Base-by-base conservation (phyloP, 805 yeast species). In the Candida takata region DNA sequence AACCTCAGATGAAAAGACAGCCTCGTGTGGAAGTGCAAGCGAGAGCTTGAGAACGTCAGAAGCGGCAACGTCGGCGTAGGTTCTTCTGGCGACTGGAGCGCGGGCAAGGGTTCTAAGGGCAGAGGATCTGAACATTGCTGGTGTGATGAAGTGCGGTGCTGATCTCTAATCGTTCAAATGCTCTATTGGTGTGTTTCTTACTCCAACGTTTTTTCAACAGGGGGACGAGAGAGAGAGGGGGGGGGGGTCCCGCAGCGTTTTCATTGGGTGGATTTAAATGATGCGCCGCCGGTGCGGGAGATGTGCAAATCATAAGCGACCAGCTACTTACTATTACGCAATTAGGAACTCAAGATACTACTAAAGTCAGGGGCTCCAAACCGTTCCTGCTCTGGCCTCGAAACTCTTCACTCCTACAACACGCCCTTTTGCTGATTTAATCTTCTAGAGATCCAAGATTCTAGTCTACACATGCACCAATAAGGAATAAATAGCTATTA, bases 11-110 rank as follows among this genome's bases (percentile, higher is more conserved):
- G 75, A 54, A 60, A 68, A 77, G 55, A 77, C 62, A 40, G 82
- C 59, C 65, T 81, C 78, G 62, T 84, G 87, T 48, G 98, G 98
- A 54, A 88, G 75, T 40, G 96, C 90, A 55, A 92, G 77, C 39
- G 95, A 83, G 57, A 92, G 73, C 63, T 79, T 86, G 64, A 92
- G 74, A 49, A 79, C 78, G 58, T 81, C 92, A 44, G 81, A 62
- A 36, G 74, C 49, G 34, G 77, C 63, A 48, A 83, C 94, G 52
- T 90, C 95, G 54, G 98, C 98, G 63, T 88, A 90, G 43, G 82
- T 70, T 78, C 96, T 82, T 65, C 74, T 79, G 51, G 74, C 70
- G 44, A 60, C 48, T 60, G 74, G 65, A 50, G 77, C 65, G 47
- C 60, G 60, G 33, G 58, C 46, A 30, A 35, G 42, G 26, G 50